A percentile compares a stretch with the other conserved stretches of the same genome.
These are phyloP conservation scores for Penicillium sp. DNA, from an alignment of 2,329 filamentous ascomycete species.

Conservation along the genomic window DNA sequence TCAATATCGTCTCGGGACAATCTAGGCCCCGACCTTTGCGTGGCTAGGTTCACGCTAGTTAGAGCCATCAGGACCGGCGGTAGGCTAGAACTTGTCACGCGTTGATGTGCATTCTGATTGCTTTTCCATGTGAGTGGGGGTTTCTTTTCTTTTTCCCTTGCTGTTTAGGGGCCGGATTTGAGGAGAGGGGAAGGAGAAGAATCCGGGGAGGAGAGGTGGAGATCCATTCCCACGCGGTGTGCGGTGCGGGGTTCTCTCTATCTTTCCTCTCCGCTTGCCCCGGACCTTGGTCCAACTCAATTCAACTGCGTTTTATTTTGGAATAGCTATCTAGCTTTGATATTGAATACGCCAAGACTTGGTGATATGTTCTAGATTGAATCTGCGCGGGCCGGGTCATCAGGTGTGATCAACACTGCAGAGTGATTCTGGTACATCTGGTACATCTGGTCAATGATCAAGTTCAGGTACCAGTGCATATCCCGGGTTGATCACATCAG, in stretches of 20 bases:
- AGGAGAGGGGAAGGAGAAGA: constrained; percentile 12
- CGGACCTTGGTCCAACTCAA: background rate
- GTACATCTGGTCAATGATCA: background rate
- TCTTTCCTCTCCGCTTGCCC: background rate
- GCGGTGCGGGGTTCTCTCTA: background rate
- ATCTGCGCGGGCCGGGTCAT: background rate
- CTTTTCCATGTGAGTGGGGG: background rate
- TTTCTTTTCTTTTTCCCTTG: background rate
- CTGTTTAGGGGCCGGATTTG: background rate
- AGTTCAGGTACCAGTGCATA: constrained; percentile 12
- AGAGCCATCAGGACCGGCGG: constrained; percentile 11
- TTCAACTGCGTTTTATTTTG: background rate
- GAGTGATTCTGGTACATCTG: background rate
- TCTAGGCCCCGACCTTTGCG: constrained; percentile 11
- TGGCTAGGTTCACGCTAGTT: constrained; percentile 13
- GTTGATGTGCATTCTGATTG: constrained; percentile 3
- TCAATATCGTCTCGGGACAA: background rate
- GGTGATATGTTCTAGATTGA: background rate
- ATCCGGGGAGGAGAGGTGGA: constrained; percentile 12
- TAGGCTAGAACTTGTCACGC: constrained; percentile 4
- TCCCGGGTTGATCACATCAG: background rate
- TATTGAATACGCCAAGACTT: background rate
- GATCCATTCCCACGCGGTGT: constrained; percentile 12
- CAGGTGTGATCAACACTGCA: constrained; percentile 7
- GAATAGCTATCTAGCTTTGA: background rate